Conservation (phyloP, 495 filamentous ascomycete species). For the Pyrenula massariospora region DNA sequence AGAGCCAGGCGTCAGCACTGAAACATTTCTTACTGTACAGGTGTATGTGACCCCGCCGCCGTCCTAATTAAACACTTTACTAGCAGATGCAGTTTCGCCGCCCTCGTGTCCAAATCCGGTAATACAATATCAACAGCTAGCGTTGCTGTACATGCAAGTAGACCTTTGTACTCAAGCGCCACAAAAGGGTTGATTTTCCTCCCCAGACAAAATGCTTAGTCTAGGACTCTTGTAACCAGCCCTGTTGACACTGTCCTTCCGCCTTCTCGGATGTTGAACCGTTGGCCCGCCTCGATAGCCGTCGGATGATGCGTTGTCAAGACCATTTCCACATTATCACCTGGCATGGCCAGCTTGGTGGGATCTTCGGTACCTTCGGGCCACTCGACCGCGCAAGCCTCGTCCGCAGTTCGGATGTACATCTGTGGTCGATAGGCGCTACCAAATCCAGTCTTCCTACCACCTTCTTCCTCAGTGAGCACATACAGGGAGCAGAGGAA, state of each 20-base stretch:
- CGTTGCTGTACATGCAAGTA: no score
- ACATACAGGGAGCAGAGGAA: slow-evolving; percentile 95
- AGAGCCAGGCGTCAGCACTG: no score
- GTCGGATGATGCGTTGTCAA: slow-evolving; percentile 68
- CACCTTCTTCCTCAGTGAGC: slow-evolving; percentile 93
- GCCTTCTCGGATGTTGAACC: slow-evolving; percentile 95
- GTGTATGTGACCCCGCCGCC: no score
- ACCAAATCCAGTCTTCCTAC: slow-evolving; percentile 85
- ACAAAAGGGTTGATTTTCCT: no score
- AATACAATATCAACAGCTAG: no score
- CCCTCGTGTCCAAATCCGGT: no score
- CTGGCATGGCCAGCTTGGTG: slow-evolving; percentile 80
- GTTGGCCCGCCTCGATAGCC: slow-evolving; percentile 77
- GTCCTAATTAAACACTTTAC: no score
- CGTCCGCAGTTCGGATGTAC: slow-evolving; percentile 87
- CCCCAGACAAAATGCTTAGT: no score
- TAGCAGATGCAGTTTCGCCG: no score
- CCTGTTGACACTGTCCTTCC: slow-evolving; percentile 89
- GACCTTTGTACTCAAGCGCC: no score
- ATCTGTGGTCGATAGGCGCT: slow-evolving; percentile 93
- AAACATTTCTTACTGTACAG: no score
- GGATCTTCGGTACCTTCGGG: slow-evolving; percentile 62
- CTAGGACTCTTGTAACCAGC: slow-evolving; percentile 73
- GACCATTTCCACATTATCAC: slow-evolving; percentile 96
- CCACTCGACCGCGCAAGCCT: slow-evolving; percentile 70